These are phyloP conservation scores for Poterioochromonas sp. DNA, from an alignment of 352 stramenopile genomes.

Conservation along the genomic window DNA sequence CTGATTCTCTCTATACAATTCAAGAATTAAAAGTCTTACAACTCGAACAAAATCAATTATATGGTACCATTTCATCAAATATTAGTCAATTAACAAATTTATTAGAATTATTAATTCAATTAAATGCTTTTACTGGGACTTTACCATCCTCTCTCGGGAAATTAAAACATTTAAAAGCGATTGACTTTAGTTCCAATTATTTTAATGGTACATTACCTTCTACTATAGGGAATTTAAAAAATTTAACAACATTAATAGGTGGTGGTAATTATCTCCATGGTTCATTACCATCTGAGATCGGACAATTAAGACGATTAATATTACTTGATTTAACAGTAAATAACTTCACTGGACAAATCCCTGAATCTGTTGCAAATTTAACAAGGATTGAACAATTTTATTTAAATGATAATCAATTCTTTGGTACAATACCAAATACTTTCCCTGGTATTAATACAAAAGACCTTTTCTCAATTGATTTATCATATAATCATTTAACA, in stretches of 20 bases:
- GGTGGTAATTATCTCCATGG: neutral
- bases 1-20: neutral
- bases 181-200: neutral
- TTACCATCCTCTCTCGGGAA: neutral
- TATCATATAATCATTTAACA: neutral
- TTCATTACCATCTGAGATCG: neutral
- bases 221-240: neutral
- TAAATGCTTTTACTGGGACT: neutral
- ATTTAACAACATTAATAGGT: neutral
- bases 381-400: neutral
- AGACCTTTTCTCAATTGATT: neutral
- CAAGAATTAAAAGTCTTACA: neutral
- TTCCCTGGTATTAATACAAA: neutral
- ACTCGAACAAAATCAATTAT: neutral
- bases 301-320: neutral
- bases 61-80: neutral
- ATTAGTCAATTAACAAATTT: neutral
- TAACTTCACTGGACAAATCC: neutral
- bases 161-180: neutral
- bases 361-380: neutral
- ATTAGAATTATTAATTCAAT: neutral
- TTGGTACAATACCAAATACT: neutral
- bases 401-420: neutral
- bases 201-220: neutral
- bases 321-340: neutral